Evolutionary conservation across 2,329 filamentous ascomycete genomes (phyloP), one percentile per base, ranked within the genome.

Genomic region (Tricladium varicosporioides): DNA sequence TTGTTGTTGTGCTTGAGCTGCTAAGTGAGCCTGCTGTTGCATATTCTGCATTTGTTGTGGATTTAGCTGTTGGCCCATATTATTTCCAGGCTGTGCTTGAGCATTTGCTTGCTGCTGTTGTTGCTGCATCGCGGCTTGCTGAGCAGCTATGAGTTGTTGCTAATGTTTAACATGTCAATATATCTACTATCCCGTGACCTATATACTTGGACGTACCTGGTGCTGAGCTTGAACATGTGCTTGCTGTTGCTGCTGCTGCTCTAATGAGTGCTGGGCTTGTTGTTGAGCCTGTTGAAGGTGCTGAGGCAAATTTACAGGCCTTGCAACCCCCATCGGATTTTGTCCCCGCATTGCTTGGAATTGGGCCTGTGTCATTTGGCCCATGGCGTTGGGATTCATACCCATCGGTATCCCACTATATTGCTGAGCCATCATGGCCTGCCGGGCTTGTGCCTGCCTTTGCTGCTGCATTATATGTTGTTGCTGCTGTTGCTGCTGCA

Each of bases 371-470:
- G 72, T 81, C 68, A 84, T 78, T 58, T 74, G 65, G 71, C 64
- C 77, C 70, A 85, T 80, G 2, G 75, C 78, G 69, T 86, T 81
- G 36, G 75, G 80, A 27, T 27, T 27, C 65, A 83, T 80, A 15
- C 75, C 74, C 60, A 76, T 77, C 15, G 75, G 74, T 74, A 86
- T 81, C 48, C 79, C 78, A 48, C 71, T 76, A 55, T 74, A 76
- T 61, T 84, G 81, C 62, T 84, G 80, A 14, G 76, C 75, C 73
- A 84, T 76, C 58, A 83, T 71, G 5, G 75, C 75, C 60, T 85
- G 81, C 51, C 79, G 74, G 18, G 73, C 67, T 55, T 67, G 63
- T 33, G 67, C 64, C 48, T 64, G 65, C 40, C 63, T 57, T 42
- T 83, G 80, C 60, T 83, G 80, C 46, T 85, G 82, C 43, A 83